These are phyloP conservation scores for Fusarium marasasianum DNA, from an alignment of 2,329 filamentous ascomycete species.

Conservation along the genomic window DNA sequence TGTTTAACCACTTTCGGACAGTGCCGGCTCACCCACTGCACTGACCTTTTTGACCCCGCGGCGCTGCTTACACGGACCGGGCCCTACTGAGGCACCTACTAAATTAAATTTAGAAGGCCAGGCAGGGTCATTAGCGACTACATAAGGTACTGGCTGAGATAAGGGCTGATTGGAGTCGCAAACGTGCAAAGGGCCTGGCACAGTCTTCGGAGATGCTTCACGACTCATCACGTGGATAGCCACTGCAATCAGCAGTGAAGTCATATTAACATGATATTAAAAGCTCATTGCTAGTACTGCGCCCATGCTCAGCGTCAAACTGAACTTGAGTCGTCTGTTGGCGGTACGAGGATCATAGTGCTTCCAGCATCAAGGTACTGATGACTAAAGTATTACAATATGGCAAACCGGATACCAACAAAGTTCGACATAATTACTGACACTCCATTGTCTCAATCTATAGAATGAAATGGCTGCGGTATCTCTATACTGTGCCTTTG, in stretches of 20 bases:
- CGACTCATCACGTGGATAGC: neutral
- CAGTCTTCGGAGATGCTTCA: neutral
- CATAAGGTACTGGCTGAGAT: neutral
- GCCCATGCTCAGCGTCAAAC: too few species aligned
- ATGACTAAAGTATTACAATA: neutral
- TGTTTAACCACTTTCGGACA: neutral
- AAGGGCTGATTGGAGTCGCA: neutral
- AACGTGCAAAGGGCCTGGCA: neutral
- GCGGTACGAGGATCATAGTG: too few species aligned
- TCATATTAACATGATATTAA: accelerated
- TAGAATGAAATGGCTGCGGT: too few species aligned
- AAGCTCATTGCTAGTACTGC: too few species aligned
- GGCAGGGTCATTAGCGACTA: neutral
- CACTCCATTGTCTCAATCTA: accelerated
- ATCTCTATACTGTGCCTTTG: neutral
- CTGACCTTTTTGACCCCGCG: neutral
- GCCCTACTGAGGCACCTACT: neutral
- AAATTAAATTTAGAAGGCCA: neutral
- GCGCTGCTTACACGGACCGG: neutral
- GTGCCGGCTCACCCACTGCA: neutral
- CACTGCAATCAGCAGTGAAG: neutral
- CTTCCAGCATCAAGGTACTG: neutral
- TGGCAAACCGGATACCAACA: too few species aligned
- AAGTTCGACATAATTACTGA: accelerated
- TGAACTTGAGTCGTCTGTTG: too few species aligned